Conservation (phyloP, 805 yeast genomes). For the Candida sanyiensis region DNA sequence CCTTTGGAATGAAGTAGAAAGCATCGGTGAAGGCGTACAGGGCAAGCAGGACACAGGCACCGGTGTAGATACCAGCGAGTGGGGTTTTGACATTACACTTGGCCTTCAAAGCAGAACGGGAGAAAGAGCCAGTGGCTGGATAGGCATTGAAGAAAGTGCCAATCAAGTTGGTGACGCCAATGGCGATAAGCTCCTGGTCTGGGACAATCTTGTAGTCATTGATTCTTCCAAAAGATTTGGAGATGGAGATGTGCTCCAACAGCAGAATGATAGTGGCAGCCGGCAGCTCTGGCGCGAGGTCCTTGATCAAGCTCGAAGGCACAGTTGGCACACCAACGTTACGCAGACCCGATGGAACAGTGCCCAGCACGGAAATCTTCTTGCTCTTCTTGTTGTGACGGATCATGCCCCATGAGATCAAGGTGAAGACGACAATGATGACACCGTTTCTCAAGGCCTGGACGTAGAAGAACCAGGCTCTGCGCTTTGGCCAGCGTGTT, state of each 20-base stretch:
- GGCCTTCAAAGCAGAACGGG: constrained; percentile 89
- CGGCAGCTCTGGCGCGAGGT: constrained; percentile 74
- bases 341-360: constrained; percentile 76
- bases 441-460: constrained; percentile 79
- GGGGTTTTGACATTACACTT: constrained; percentile 96
- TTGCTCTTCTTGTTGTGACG: constrained; percentile 39
- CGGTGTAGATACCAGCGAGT: constrained; percentile 85
- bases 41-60: constrained; percentile 82
- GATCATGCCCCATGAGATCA: constrained; percentile 74
- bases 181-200: constrained; percentile 90
- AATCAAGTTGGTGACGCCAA: constrained; percentile 83
- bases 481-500: constrained; percentile 55
- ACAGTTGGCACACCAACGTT: constrained; percentile 69
- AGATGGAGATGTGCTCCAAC: constrained; percentile 87
- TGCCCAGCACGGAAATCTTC: constrained; percentile 57
- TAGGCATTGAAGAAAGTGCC: constrained; percentile 92
- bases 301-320: constrained; percentile 52
- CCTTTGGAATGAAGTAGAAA: constrained; percentile 86
- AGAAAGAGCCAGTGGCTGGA: constrained; percentile 94
- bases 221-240: constrained; percentile 89
- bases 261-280: constrained; percentile 78
- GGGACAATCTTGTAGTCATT: constrained; percentile 89
- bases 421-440: constrained; percentile 74
- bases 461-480: constrained; percentile 54
- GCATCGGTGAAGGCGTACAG: constrained; percentile 77